These are phyloP conservation scores for Hymenoscyphus infarciens DNA, from an alignment of 2,329 filamentous ascomycete genomes.

Conservation along the genomic window DNA sequence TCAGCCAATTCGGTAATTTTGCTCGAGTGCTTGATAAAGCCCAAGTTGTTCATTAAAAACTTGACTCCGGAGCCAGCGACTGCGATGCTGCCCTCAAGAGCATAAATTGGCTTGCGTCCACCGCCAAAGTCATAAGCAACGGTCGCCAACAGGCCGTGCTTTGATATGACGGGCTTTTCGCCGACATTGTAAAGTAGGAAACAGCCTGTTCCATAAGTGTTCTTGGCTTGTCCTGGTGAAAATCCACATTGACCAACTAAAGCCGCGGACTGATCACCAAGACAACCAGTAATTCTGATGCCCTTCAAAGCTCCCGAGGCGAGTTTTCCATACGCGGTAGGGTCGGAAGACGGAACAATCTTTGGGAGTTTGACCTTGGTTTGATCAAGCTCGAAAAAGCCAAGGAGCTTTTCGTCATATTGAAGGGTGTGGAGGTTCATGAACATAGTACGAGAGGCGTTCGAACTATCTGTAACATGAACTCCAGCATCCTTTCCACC, in stretches of 20 bases:
- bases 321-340: slow-evolving; percentile 63
- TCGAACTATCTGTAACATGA: slow-evolving; percentile 75
- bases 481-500: slow-evolving; percentile 62
- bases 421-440: slow-evolving; percentile 74
- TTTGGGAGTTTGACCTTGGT: slow-evolving; percentile 70
- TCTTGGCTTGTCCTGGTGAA: slow-evolving; percentile 72
- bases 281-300: slow-evolving; percentile 68
- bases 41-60: slow-evolving; percentile 64
- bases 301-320: slow-evolving; percentile 60
- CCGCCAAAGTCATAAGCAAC: slow-evolving; percentile 73
- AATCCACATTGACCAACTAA: slow-evolving; percentile 79
- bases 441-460: slow-evolving; percentile 85
- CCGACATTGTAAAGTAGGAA: slow-evolving; percentile 84
- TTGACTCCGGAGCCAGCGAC: slow-evolving; percentile 75
- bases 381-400: slow-evolving; percentile 71
- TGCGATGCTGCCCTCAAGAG: slow-evolving; percentile 73
- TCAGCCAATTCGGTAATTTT: slow-evolving; percentile 63
- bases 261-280: slow-evolving; percentile 79
- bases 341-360: slow-evolving; percentile 71
- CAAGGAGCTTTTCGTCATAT: slow-evolving; percentile 69
- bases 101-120: slow-evolving; percentile 64
- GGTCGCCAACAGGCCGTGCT: slow-evolving; percentile 71
- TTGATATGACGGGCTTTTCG: slow-evolving; percentile 73
- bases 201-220: slow-evolving; percentile 82
- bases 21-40: slow-evolving; percentile 56